phyloP scores from a whole-genome alignment of 331 rosid genomes.

The Quercus phellos region DNA sequence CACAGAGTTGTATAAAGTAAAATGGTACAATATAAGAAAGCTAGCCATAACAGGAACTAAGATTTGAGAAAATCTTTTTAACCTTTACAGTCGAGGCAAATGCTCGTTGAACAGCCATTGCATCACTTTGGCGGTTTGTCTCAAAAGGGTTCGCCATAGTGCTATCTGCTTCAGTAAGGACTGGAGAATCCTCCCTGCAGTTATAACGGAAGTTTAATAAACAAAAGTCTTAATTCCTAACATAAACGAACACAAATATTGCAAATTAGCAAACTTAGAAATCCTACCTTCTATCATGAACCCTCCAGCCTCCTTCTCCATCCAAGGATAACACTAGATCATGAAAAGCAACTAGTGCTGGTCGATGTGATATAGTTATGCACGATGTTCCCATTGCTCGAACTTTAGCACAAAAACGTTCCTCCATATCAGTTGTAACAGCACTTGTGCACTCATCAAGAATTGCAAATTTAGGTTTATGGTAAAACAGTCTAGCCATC shows the following conservation, averaged over 20 bases:
- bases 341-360: slow-evolving; percentile 96
- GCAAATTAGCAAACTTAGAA: slow-evolving; percentile 1
- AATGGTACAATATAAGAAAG: neutral
- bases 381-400: slow-evolving; percentile 99
- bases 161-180: slow-evolving; percentile 36
- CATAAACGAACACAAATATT: slow-evolving; percentile 16
- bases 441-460: slow-evolving; percentile 99
- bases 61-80: slow-evolving; percentile 15
- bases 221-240: slow-evolving; percentile 12
- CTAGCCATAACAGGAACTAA: slow-evolving; percentile 7
- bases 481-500: slow-evolving; percentile 98
- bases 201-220: slow-evolving; percentile 30
- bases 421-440: slow-evolving; percentile 99
- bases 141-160: slow-evolving; percentile 44
- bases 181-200: slow-evolving; percentile 70
- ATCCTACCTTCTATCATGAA: slow-evolving; percentile 68
- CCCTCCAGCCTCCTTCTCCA: slow-evolving; percentile 99
- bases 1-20: slow-evolving; percentile 10
- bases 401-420: slow-evolving; percentile 94
- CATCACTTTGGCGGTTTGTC: slow-evolving; percentile 74
- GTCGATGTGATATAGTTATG: slow-evolving; percentile 99
- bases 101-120: slow-evolving; percentile 85
- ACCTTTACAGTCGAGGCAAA: slow-evolving; percentile 65
- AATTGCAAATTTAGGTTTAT: slow-evolving; percentile 96
- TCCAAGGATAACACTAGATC: slow-evolving; percentile 92